A percentile compares a stretch with the other conserved stretches of the same genome.
phyloP scores from a whole-genome alignment of 768 basidiomycete species.

The Amanita brunnescens region DNA sequence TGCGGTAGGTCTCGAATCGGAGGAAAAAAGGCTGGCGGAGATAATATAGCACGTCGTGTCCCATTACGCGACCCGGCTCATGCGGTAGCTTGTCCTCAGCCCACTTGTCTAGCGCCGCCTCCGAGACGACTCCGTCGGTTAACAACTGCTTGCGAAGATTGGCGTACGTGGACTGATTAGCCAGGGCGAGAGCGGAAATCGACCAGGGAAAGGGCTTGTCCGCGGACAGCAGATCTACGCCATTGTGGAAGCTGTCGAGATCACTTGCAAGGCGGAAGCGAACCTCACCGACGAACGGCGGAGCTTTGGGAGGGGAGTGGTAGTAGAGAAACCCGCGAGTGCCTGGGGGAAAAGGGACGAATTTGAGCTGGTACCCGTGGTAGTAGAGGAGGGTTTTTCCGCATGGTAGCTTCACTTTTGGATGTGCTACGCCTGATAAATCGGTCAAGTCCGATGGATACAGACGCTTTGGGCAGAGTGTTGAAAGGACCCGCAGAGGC shows the following conservation, averaged over 20 bases:
- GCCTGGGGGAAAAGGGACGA: constrained; percentile 3
- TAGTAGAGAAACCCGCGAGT: constrained; percentile 11
- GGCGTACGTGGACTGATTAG: background rate
- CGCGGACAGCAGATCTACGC: background rate
- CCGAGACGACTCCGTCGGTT: background rate
- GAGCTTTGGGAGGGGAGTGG: background rate
- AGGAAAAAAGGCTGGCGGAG: background rate
- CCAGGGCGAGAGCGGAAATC: background rate
- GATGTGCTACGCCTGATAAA: background rate
- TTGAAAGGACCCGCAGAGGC: background rate
- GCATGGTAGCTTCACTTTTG: background rate
- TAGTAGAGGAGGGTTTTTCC: background rate
- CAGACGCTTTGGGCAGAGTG: background rate
- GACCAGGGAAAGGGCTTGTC: background rate
- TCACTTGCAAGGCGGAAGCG: constrained; percentile 7
- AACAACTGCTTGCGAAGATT: background rate
- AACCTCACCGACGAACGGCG: constrained; percentile 4
- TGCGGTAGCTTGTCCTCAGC: too few species aligned
- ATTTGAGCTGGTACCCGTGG: too few species aligned
- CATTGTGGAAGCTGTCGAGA: background rate
- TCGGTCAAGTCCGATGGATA: background rate
- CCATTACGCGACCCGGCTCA: background rate
- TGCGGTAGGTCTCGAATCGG: background rate
- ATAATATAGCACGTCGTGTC: background rate
- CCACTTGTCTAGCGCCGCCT: background rate